A percentile compares a stretch with the other conserved stretches of the same genome.
These are phyloP conservation scores for Lachnum nothofagi DNA, from an alignment of 2,329 filamentous ascomycete genomes.

Conservation along the genomic window DNA sequence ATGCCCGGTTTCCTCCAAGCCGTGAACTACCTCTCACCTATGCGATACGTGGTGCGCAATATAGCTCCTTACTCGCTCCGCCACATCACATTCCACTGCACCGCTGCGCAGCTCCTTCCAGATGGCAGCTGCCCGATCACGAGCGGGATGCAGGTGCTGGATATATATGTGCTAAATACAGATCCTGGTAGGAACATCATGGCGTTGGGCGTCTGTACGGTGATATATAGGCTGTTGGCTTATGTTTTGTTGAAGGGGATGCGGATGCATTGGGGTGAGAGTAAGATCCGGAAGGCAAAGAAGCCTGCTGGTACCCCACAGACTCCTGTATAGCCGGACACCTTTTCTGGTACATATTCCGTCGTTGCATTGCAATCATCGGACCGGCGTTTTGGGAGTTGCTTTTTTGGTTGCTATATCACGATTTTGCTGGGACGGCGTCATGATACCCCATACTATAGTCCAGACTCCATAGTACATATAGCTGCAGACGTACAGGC, in stretches of 20 bases:
- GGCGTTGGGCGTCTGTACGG: conserved; percentile 56
- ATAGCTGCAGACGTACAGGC: too few relatives aligned
- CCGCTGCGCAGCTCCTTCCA: conserved; percentile 51
- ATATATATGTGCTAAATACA: conserved; percentile 61
- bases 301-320: not conserved
- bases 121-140: conserved; percentile 59
- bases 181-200: conserved; percentile 57
- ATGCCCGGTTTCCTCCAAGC: conserved; percentile 62
- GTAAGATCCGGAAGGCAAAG: not conserved
- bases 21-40: conserved; percentile 67
- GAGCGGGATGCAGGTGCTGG: conserved; percentile 61
- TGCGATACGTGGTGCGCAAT: conserved; percentile 64
- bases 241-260: conserved; percentile 52
- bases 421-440: not conserved
- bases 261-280: conserved; percentile 46
- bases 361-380: too few relatives aligned
- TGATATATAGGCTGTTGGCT: conserved; percentile 61
- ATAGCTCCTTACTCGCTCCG: conserved; percentile 61
- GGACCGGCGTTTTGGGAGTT: not conserved
- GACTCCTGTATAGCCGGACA: not conserved
- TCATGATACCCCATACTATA: not conserved
- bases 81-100: conserved; percentile 59
- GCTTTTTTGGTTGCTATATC: not conserved
- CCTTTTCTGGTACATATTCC: too few relatives aligned
- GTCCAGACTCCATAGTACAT: too few relatives aligned